A percentile compares a stretch with the other conserved stretches of the same genome.
Conservation (phyloP, 2,329 filamentous ascomycete genomes). For the Aureobasidium sp. region DNA sequence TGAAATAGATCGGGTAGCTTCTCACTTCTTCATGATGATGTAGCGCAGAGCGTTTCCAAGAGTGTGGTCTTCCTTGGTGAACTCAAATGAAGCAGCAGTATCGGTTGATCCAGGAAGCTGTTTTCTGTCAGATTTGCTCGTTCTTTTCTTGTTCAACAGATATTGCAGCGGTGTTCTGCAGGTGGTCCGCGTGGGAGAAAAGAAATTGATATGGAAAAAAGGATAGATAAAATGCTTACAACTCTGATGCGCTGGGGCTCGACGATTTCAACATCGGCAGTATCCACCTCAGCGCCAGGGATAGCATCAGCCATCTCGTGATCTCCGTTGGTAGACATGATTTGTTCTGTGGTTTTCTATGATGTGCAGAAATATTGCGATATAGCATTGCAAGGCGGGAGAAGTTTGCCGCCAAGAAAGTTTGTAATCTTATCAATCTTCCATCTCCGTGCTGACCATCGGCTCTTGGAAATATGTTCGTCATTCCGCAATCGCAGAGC, state of each 20-base stretch:
- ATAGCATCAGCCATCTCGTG: slow-evolving; percentile 31
- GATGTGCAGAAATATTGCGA: not conserved
- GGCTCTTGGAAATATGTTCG: not conserved
- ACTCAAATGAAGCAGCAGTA: slow-evolving; percentile 90
- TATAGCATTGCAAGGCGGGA: slow-evolving; percentile 1
- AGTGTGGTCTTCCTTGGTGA: slow-evolving; percentile 89
- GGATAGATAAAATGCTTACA: slow-evolving; percentile 27
- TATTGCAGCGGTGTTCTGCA: not conserved
- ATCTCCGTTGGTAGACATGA: slow-evolving; percentile 14
- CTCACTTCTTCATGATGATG: slow-evolving; percentile 96
- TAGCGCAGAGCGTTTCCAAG: slow-evolving; percentile 89
- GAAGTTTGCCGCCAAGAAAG: slow-evolving; percentile 12
- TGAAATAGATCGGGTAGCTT: not conserved
- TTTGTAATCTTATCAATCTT: not conserved
- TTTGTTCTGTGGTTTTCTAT: not conserved
- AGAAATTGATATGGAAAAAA: not conserved
- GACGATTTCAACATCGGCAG: slow-evolving; percentile 29
- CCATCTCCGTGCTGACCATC: slow-evolving; percentile 4
- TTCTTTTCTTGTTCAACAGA: not conserved
- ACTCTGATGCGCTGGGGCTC: slow-evolving; percentile 41
- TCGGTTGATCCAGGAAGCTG: slow-evolving; percentile 78
- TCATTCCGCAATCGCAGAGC: not conserved
- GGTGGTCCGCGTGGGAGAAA: not conserved
- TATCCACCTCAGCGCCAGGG: slow-evolving; percentile 42
- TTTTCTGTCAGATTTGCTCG: not conserved